Percentiles rank a stretch among this genome's conserved stretches.
These are phyloP conservation scores for Alternaria ethzedia DNA, from an alignment of 2,329 filamentous ascomycete genomes.

Conservation along the genomic window DNA sequence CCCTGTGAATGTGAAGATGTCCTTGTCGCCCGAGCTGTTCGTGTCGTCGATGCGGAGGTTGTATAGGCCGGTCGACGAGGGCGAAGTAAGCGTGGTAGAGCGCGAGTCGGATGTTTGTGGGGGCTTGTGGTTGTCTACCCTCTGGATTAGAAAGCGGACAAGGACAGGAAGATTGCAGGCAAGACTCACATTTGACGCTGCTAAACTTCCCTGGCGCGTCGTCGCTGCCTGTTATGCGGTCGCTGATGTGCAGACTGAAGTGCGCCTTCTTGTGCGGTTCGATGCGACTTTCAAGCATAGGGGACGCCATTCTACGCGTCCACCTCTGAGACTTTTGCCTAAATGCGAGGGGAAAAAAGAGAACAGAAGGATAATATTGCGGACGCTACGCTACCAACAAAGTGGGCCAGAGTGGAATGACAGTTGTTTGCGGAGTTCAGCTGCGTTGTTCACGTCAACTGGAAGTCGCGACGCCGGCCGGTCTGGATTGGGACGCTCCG, in stretches of 20 bases:
- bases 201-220: constrained; percentile 26
- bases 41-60: constrained; percentile 40
- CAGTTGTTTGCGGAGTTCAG: constrained; percentile 4
- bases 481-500: constrained; percentile 8
- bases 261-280: constrained; percentile 50
- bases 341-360: not conserved
- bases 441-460: not conserved
- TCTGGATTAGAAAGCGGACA: constrained; percentile 15
- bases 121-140: constrained; percentile 55
- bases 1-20: constrained; percentile 52
- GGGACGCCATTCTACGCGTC: constrained; percentile 43
- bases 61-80: constrained; percentile 31
- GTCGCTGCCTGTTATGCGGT: constrained; percentile 37
- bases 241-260: constrained; percentile 46
- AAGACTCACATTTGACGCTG: constrained; percentile 44
- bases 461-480: constrained; percentile 4
- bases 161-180: not conserved
- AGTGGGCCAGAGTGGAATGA: not conserved
- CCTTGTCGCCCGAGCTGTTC: constrained; percentile 30
- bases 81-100: constrained; percentile 33
- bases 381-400: not conserved
- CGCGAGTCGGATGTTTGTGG: constrained; percentile 38
- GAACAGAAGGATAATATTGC: not conserved
- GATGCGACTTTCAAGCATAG: constrained; percentile 42
- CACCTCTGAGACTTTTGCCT: not conserved